Base-by-base conservation (phyloP, 179 eudicot genomes). In the Beta corolliflora region DNA sequence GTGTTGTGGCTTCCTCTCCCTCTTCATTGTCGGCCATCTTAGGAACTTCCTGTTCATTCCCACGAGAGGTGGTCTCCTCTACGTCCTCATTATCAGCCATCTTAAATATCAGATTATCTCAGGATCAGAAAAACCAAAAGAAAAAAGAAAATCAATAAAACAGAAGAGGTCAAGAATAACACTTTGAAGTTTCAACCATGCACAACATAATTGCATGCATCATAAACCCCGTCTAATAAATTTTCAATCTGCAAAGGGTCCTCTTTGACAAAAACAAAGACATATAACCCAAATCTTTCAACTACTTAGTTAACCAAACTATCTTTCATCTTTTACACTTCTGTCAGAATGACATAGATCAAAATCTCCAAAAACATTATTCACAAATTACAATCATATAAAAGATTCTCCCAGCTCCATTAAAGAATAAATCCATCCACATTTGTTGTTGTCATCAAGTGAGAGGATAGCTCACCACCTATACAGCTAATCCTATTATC, bases 21-120 rank as follows among this genome's bases (percentile, higher is more conserved):
- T 84, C 95, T 85, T 85, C 93, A 56, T 79, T 85, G 82, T 89
- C 91, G 80, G 36, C 63, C 16, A 55, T 58, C 67, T 73, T 74
- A 16, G 63, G 52, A 67, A 31, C 79, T 23, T 81, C 81, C 50
- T 10, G 36, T 54, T 81, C 87, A 78, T 75, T 69, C n/a, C 61
- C 84, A 52, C 52, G 80, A 23, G 80, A 78, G 45, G 45, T 69
- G 31, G 56, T 52, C 50, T 85, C 84, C 68, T 78, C 77, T 67
- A 48, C 80, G 52, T 79, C 75, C 61, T 73, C 75, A 61, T 85
- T 76, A 69, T 82, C 76, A 79, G 65, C 82, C 87, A 85, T 85
- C 80, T 75, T 66, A 25, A 21, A 9, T 56, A 61, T 69, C 69
- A 82, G 53, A 46, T 45, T 41, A 78, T 71, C 74, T 73, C 18